A percentile compares a stretch with the other conserved stretches of the same genome.
These are phyloP conservation scores for Triticum timopheevii DNA, from an alignment of 176 grass and related monocot genomes.

Conservation along the genomic window DNA sequence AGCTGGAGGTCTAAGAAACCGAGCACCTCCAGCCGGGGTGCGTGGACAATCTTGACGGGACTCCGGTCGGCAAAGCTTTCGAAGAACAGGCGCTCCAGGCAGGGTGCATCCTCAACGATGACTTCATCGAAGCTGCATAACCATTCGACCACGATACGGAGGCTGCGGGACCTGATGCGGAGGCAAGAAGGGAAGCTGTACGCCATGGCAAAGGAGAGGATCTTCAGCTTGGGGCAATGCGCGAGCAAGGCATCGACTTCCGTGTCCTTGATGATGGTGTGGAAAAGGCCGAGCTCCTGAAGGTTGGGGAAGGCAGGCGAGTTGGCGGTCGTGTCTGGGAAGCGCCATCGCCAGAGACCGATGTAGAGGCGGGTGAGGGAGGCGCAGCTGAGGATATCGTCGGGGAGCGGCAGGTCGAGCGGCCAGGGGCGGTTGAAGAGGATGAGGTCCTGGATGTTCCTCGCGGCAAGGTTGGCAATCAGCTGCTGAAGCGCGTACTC, in stretches of 20 bases:
- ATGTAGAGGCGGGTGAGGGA: background rate
- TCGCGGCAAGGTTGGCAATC: too few relatives aligned
- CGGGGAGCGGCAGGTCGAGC: background rate
- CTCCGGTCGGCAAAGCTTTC: background rate
- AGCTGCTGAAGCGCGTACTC: too few relatives aligned
- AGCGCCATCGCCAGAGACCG: background rate
- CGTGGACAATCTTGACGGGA: conserved; percentile 17
- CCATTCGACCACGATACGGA: conserved; percentile 24
- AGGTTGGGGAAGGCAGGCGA: background rate
- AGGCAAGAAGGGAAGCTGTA: background rate
- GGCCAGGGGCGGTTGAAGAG: background rate
- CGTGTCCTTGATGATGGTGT: background rate
- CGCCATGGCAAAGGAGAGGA: conserved; percentile 20
- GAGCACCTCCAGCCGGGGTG: conserved; percentile 24
- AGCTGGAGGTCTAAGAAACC: conserved; percentile 23
- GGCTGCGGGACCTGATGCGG: conserved; percentile 11
- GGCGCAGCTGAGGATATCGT: background rate
- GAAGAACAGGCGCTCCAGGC: conserved; percentile 27
- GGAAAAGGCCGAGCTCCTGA: background rate
- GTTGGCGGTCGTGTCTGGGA: background rate
- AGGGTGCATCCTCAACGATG: conserved; percentile 5
- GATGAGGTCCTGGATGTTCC: too few relatives aligned
- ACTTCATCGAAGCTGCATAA: background rate
- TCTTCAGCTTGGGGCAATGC: background rate
- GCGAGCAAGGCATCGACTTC: background rate